phyloP scores from a whole-genome alignment of 2,329 filamentous ascomycete species.

The Fusarium musae region DNA sequence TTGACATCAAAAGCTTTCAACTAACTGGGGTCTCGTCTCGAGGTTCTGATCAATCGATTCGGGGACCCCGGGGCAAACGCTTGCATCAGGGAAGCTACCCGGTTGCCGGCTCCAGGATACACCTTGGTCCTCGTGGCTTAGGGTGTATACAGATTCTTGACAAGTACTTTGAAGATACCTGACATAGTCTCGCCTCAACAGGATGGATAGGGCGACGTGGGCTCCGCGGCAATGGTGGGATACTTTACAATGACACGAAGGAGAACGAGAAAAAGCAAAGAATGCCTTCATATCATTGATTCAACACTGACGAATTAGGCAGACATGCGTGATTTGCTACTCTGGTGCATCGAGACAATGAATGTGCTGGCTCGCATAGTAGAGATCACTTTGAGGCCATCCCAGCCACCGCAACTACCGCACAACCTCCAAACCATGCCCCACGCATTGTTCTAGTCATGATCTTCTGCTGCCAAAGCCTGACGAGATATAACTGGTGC shows the following conservation, averaged over 20 bases:
- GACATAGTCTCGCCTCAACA: neutral
- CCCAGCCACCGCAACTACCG: slow-evolving; percentile 16
- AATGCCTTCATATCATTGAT: neutral
- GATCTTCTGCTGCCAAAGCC: neutral
- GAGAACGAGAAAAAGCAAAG: neutral
- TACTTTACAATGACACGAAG: neutral
- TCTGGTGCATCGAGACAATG: neutral
- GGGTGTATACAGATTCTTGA: neutral
- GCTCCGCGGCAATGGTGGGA: neutral
- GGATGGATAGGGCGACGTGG: neutral
- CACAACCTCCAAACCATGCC: slow-evolving; percentile 2
- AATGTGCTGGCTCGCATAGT: slow-evolving; percentile 9
- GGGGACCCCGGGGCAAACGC: slow-evolving; percentile 11
- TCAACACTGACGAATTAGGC: neutral
- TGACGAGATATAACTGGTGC: neutral
- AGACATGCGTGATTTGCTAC: neutral
- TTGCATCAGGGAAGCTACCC: slow-evolving; percentile 25
- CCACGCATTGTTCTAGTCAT: slow-evolving; percentile 14
- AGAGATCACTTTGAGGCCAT: slow-evolving; percentile 17
- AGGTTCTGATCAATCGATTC: slow-evolving; percentile 2
- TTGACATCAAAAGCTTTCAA: neutral
- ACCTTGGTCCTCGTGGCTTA: slow-evolving; percentile 2
- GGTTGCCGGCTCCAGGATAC: slow-evolving; percentile 8
- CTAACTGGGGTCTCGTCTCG: slow-evolving; percentile 1
- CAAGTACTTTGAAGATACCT: slow-evolving; percentile 9